These are phyloP conservation scores for Dioszegia aurantiaca DNA, from an alignment of 768 basidiomycete genomes.

Conservation along the genomic window DNA sequence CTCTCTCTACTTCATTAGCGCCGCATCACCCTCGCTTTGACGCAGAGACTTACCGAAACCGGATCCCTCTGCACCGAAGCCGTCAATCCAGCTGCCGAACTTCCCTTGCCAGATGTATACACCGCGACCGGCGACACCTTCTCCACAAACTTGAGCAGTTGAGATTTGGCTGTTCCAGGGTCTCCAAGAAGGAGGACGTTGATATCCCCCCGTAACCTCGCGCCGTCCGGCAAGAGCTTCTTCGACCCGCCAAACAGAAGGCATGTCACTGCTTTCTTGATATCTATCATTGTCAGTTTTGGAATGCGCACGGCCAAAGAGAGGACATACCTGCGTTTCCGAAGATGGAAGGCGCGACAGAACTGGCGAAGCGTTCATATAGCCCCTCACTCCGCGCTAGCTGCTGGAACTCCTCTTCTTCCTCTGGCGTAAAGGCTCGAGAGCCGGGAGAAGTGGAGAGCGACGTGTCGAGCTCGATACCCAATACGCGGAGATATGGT, in stretches of 20 bases:
- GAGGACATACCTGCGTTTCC: conserved; percentile 76
- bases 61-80: conserved; percentile 94
- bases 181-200: conserved; percentile 95
- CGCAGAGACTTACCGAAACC: conserved; percentile 65
- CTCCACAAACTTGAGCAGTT: conserved; percentile 96
- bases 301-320: neutral
- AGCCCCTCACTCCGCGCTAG: conserved; percentile 84
- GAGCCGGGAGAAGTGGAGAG: conserved; percentile 73
- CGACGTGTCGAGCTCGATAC: conserved; percentile 83
- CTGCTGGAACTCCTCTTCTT: conserved; percentile 92
- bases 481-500: conserved; percentile 88
- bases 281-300: conserved; percentile 61
- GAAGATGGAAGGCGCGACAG: conserved; percentile 95
- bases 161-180: conserved; percentile 97
- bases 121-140: conserved; percentile 98
- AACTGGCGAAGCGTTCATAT: conserved; percentile 88
- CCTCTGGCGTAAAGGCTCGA: conserved; percentile 74
- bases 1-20: conserved; percentile 74
- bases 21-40: neutral
- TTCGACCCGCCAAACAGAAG: conserved; percentile 96
- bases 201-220: conserved; percentile 94
- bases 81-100: conserved; percentile 96
- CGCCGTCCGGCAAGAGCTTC: conserved; percentile 93
- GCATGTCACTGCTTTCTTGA: conserved; percentile 95
- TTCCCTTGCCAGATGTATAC: conserved; percentile 97